Evolutionary conservation across 164 flowering plant species (phyloP).

Genomic region (Magnolia officinalis): DNA sequence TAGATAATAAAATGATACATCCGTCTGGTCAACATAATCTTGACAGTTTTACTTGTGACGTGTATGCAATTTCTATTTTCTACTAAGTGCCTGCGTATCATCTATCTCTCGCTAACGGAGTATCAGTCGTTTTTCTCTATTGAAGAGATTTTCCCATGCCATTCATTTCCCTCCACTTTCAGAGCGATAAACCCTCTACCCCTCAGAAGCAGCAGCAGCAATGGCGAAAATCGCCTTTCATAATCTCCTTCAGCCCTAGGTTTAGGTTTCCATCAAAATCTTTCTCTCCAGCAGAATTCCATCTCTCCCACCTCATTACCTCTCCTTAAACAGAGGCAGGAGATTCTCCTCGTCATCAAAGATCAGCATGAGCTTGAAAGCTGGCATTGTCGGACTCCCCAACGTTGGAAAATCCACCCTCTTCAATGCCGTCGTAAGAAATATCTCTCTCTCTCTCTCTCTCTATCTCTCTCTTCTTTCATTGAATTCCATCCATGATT

Average conservation of each 20-base stretch:
- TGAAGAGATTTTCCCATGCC: too few relatives aligned
- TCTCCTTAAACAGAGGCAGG: constrained; percentile 3
- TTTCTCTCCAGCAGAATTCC: constrained; percentile 7
- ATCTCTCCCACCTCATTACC: constrained; percentile 9
- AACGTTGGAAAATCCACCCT: constrained; percentile 98
- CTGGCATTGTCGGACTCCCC: constrained; percentile 98
- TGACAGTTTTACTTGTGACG: too few relatives aligned
- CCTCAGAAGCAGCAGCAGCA: not conserved
- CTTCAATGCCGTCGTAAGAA: constrained; percentile 88
- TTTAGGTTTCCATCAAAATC: constrained; percentile 11
- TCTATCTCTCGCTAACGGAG: too few relatives aligned
- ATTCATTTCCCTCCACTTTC: too few relatives aligned
- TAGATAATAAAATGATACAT: too few relatives aligned
- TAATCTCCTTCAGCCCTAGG: constrained; percentile 19
- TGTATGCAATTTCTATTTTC: too few relatives aligned
- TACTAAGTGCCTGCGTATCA: too few relatives aligned
- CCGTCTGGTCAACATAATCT: too few relatives aligned
- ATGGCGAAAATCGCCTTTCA: constrained; percentile 32
- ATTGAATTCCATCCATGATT: not conserved
- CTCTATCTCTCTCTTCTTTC: not conserved
- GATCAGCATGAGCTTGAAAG: constrained; percentile 87
- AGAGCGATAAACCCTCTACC: too few relatives aligned
- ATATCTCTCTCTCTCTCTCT: not conserved
- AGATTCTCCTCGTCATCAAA: constrained; percentile 40
- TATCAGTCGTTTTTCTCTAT: too few relatives aligned